These are phyloP conservation scores for Calocybe indica DNA, from an alignment of 768 basidiomycete species.

Conservation along the genomic window DNA sequence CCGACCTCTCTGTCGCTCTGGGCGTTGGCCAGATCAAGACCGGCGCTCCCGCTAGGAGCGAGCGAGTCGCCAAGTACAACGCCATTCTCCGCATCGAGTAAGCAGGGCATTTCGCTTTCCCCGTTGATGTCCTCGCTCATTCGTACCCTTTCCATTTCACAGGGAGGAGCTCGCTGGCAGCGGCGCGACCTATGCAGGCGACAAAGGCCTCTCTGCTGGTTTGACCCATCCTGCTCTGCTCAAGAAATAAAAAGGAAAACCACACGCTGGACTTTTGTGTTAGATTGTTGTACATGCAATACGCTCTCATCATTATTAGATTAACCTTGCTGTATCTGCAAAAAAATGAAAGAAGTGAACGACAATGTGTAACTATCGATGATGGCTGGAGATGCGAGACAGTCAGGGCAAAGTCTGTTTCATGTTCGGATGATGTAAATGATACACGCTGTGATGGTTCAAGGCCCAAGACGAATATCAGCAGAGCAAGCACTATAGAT, in stretches of 20 bases:
- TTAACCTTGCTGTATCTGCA: conserved; percentile 7
- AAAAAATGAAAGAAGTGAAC: conserved; percentile 1
- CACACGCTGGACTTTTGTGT: conserved; percentile 5
- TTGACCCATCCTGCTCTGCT: conserved; percentile 63
- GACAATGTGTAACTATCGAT: not conserved
- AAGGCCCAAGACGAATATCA: not conserved
- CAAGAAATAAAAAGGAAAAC: conserved; percentile 29
- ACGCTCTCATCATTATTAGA: conserved; percentile 4
- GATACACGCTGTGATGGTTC: conserved; percentile 2
- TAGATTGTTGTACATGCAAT: conserved; percentile 2
- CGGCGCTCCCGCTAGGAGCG: conserved; percentile 91
- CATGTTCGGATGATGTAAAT: not conserved
- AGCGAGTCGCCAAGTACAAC: conserved; percentile 97
- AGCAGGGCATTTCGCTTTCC: conserved; percentile 21
- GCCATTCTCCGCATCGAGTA: conserved; percentile 85
- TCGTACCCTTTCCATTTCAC: conserved; percentile 6
- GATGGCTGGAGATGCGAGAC: not conserved
- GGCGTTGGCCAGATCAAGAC: conserved; percentile 97
- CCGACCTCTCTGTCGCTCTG: conserved; percentile 92
- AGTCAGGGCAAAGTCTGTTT: not conserved
- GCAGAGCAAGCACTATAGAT: no score
- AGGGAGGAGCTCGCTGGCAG: conserved; percentile 73
- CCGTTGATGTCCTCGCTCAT: conserved; percentile 4
- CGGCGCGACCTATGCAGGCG: conserved; percentile 69
- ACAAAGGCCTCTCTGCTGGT: conserved; percentile 76